A percentile compares a stretch with the other conserved stretches of the same genome.
These are phyloP conservation scores for Orychophragmus violaceus DNA, from an alignment of 345 rosid genomes.

Conservation along the genomic window DNA sequence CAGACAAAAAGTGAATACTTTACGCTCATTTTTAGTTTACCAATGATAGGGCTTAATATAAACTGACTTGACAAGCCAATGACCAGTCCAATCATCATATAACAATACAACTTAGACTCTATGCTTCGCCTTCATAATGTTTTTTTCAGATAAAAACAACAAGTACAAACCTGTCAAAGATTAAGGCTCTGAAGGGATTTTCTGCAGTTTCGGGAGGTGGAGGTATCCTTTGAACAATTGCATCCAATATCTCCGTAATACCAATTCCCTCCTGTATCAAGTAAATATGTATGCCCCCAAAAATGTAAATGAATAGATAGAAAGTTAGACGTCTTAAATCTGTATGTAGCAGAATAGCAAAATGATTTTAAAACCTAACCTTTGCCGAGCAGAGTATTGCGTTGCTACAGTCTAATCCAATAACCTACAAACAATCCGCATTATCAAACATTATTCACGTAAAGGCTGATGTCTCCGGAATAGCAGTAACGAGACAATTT, in stretches of 20 bases:
- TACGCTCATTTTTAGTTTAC: not conserved
- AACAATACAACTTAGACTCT: conserved; percentile 1
- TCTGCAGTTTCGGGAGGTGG: conserved; percentile 63
- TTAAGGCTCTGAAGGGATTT: conserved; percentile 70
- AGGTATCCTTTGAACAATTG: conserved; percentile 74
- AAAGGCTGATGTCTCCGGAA: conserved; percentile 7
- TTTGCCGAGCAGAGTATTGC: conserved; percentile 97
- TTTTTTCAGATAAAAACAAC: not conserved
- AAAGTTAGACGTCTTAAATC: not conserved
- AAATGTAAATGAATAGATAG: not conserved
- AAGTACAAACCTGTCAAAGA: conserved; percentile 85
- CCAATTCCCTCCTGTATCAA: conserved; percentile 82
- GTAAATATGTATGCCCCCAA: not conserved
- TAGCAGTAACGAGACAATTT: conserved; percentile 10
- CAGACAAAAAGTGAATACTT: not conserved
- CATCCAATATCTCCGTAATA: conserved; percentile 71
- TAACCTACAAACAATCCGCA: conserved; percentile 42
- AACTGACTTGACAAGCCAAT: not conserved
- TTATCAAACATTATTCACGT: conserved; percentile 1
- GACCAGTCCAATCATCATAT: not conserved
- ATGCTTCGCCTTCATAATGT: not conserved
- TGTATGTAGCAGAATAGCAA: not conserved
- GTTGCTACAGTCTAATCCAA: conserved; percentile 90
- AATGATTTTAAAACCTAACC: conserved; percentile 43
- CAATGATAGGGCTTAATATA: not conserved